Evolutionary conservation across 257 asterid species (phyloP).

Genomic region (Nicotiana benthamiana): DNA sequence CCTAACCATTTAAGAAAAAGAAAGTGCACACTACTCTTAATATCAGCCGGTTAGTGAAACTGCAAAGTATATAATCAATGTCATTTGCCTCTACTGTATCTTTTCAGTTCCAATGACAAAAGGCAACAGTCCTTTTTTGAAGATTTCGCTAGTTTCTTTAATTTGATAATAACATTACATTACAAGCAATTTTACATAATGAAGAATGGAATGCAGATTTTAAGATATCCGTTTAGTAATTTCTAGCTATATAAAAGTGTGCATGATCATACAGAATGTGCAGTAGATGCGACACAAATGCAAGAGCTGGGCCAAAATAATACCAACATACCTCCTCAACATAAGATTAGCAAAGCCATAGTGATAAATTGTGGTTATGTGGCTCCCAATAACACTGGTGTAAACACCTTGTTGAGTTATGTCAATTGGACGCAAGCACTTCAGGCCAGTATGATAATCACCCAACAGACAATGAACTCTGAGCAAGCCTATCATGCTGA

Average conservation of each 20-base stretch:
- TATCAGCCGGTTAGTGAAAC: background rate
- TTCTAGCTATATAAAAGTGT: background rate
- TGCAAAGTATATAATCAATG: background rate
- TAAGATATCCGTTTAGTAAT: background rate
- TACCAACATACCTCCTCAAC: constrained; percentile 65
- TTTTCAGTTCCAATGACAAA: background rate
- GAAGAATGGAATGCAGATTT: background rate
- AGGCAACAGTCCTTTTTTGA: background rate
- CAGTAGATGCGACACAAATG: background rate
- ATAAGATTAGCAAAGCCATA: constrained; percentile 96
- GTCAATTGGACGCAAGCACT: constrained; percentile 84
- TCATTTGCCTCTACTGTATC: background rate
- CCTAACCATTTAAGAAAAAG: background rate
- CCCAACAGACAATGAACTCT: constrained; percentile 98
- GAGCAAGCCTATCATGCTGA: constrained; percentile 95
- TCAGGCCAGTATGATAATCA: constrained; percentile 92
- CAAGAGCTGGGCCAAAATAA: background rate
- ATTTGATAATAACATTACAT: background rate
- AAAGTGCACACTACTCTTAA: background rate
- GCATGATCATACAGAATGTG: background rate
- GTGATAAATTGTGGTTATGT: constrained; percentile 80
- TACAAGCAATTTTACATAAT: background rate
- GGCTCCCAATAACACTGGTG: constrained; percentile 88
- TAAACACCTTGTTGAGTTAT: constrained; percentile 84
- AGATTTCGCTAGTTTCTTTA: background rate